These are phyloP conservation scores for Scheffersomyces illinoinensis DNA, from an alignment of 1,139 yeast genomes.

Conservation along the genomic window DNA sequence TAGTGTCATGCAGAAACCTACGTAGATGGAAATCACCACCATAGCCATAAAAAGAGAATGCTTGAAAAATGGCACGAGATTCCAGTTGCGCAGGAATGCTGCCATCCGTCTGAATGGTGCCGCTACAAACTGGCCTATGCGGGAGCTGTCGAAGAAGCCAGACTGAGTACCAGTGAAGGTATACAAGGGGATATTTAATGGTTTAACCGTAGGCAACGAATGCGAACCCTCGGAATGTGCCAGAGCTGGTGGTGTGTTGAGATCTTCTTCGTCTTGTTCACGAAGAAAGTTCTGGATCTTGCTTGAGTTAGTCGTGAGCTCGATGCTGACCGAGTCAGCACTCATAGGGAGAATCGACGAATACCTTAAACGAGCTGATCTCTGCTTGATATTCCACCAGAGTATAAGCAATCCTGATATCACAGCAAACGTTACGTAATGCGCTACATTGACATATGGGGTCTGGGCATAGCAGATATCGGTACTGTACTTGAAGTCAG, in stretches of 20 bases:
- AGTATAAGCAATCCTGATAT: conserved; percentile 30
- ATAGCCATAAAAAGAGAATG: conserved; percentile 8
- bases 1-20: conserved; percentile 10
- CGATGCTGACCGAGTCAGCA: conserved; percentile 2
- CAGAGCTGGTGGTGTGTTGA: conserved; percentile 4
- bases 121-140: neutral
- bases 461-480: conserved; percentile 48
- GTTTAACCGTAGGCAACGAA: neutral
- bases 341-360: conserved; percentile 14
- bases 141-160: neutral
- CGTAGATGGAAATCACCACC: conserved; percentile 9
- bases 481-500: conserved; percentile 34
- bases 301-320: conserved; percentile 10
- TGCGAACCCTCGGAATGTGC: neutral
- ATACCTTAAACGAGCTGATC: conserved; percentile 19
- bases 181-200: neutral
- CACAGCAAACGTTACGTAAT: conserved; percentile 41
- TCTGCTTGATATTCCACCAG: conserved; percentile 32
- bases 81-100: conserved; percentile 13
- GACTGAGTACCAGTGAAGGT: neutral
- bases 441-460: conserved; percentile 46
- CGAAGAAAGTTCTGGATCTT: conserved; percentile 17
- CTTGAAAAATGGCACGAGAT: conserved; percentile 11
- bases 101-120: neutral
- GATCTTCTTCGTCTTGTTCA: conserved; percentile 15